phyloP scores from a whole-genome alignment of 768 basidiomycete genomes.

The Astraeus odoratus region DNA sequence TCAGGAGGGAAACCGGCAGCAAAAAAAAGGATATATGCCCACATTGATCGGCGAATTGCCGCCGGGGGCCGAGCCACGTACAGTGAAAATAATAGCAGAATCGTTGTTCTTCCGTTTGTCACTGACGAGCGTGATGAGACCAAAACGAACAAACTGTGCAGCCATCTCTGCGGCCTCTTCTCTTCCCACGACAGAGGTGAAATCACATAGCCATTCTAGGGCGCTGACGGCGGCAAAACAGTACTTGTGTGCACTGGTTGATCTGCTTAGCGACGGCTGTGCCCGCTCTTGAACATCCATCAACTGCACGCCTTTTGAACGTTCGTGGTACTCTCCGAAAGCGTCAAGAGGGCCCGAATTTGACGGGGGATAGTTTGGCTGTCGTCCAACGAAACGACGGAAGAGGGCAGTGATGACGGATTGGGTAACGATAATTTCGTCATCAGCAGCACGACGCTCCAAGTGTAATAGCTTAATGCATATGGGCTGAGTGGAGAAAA shows the following conservation, averaged over 20 bases:
- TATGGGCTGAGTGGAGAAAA: slow-evolving; percentile 90
- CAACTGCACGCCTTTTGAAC: slow-evolving; percentile 65
- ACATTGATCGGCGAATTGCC: slow-evolving; percentile 72
- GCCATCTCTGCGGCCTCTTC: slow-evolving; percentile 98
- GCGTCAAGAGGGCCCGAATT: slow-evolving; percentile 46
- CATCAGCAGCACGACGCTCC: slow-evolving; percentile 85
- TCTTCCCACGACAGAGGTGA: slow-evolving; percentile 89
- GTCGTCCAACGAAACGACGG: slow-evolving; percentile 87
- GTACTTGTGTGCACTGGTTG: slow-evolving; percentile 46
- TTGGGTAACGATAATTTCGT: slow-evolving; percentile 95
- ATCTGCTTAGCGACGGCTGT: slow-evolving; percentile 43
- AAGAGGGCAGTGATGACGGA: slow-evolving; percentile 92
- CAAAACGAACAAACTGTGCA: slow-evolving; percentile 95
- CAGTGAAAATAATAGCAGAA: slow-evolving; percentile 89
- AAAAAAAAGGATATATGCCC: slow-evolving; percentile 1
- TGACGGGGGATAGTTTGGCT: slow-evolving; percentile 66
- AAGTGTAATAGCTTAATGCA: slow-evolving; percentile 97
- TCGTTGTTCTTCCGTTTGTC: slow-evolving; percentile 90
- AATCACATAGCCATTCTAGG: slow-evolving; percentile 96
- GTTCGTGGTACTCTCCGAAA: slow-evolving; percentile 71
- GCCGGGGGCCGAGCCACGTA: slow-evolving; percentile 71
- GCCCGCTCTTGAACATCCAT: slow-evolving; percentile 67
- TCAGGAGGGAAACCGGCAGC: slow-evolving; percentile 18
- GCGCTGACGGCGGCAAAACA: slow-evolving; percentile 85
- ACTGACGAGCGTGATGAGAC: slow-evolving; percentile 81